phyloP scores from a whole-genome alignment of 2,329 filamentous ascomycete genomes.

The Colletotrichum agaves region DNA sequence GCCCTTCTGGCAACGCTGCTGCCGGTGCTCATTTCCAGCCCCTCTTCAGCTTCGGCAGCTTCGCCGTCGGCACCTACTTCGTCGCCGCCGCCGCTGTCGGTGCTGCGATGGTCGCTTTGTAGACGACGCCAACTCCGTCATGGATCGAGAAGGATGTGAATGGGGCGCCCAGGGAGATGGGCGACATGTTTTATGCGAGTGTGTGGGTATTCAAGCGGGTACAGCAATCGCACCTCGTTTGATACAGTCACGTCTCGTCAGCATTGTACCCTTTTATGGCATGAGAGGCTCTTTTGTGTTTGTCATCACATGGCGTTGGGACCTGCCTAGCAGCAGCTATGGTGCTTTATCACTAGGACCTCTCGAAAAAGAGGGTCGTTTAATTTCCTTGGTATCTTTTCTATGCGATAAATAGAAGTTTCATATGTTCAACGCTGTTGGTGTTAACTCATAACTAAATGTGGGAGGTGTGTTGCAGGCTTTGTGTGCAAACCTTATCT shows the following conservation, averaged over 20 bases:
- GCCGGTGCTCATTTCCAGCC: conserved; percentile 51
- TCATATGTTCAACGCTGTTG: conserved; percentile 2
- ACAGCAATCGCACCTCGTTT: conserved; percentile 22
- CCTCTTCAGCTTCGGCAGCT: conserved; percentile 57
- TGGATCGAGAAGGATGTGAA: conserved; percentile 22
- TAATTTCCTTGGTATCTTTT: conserved; percentile 25
- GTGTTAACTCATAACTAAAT: background rate
- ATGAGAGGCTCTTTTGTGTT: conserved; percentile 34
- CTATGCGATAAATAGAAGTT: conserved; percentile 29
- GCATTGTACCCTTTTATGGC: conserved; percentile 19
- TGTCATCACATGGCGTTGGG: conserved; percentile 33
- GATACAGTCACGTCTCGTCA: conserved; percentile 35
- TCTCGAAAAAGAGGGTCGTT: conserved; percentile 7
- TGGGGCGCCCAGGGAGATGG: background rate
- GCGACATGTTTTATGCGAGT: conserved; percentile 23
- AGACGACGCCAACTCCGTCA: conserved; percentile 43
- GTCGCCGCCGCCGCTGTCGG: conserved; percentile 63
- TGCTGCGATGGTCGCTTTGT: conserved; percentile 65
- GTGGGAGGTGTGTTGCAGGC: background rate
- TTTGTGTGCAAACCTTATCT: background rate
- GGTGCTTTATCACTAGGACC: conserved; percentile 33
- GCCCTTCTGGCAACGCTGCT: conserved; percentile 32
- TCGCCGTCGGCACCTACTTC: conserved; percentile 62
- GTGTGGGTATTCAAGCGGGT: conserved; percentile 34
- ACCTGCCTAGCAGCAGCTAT: conserved; percentile 28